Conservation (phyloP, 257 asterid species). For the Nicotiana benthamiana region DNA sequence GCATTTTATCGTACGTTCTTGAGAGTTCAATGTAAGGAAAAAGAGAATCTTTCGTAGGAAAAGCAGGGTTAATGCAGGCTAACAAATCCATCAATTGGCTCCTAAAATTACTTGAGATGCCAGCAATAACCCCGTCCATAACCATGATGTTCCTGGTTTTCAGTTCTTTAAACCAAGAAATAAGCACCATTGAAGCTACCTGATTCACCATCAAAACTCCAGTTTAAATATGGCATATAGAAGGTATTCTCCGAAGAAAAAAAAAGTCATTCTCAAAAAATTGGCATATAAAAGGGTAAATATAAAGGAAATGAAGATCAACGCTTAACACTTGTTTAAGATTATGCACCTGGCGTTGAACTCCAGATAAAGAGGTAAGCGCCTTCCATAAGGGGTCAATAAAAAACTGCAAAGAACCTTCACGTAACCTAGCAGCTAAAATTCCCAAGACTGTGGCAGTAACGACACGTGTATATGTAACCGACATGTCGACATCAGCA, state of each 20-base stretch:
- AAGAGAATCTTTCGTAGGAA: slow-evolving; percentile 76
- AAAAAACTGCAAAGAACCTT: slow-evolving; percentile 52
- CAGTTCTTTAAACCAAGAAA: slow-evolving; percentile 92
- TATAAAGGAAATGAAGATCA: not conserved
- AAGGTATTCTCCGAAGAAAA: too few relatives aligned
- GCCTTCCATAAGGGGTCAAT: slow-evolving; percentile 82
- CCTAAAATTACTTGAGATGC: slow-evolving; percentile 58
- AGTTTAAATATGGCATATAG: not conserved
- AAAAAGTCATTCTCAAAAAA: too few relatives aligned
- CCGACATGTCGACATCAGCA: slow-evolving; percentile 79
- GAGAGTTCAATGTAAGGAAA: slow-evolving; percentile 91
- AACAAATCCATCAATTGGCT: slow-evolving; percentile 61
- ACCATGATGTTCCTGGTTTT: slow-evolving; percentile 25
- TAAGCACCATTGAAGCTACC: slow-evolving; percentile 89
- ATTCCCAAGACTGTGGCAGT: slow-evolving; percentile 84
- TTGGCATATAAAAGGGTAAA: not conserved
- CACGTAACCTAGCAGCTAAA: slow-evolving; percentile 71
- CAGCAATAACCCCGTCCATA: slow-evolving; percentile 40
- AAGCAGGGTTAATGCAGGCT: slow-evolving; percentile 85
- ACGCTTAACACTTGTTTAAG: not conserved
- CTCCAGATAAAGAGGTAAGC: slow-evolving; percentile 80
- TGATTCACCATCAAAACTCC: slow-evolving; percentile 17
- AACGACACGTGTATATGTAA: slow-evolving; percentile 79
- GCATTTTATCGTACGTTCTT: slow-evolving; percentile 90
- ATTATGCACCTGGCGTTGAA: slow-evolving; percentile 80